Conservation (phyloP, 257 asterid genomes). For the Solanum ahanhuiri region DNA sequence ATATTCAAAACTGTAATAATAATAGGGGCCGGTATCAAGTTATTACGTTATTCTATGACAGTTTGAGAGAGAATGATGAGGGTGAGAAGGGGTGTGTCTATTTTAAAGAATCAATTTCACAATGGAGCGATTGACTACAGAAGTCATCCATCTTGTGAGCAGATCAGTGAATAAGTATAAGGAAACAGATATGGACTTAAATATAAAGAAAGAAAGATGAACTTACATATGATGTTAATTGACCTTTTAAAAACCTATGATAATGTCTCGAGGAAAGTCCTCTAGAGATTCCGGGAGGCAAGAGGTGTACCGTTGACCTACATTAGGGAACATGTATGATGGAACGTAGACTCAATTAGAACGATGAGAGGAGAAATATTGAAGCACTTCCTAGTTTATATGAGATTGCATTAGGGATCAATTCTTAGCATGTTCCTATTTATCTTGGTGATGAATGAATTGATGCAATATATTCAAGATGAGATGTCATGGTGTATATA, state of each 20-base stretch:
- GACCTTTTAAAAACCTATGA: no score
- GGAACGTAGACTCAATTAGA: no score
- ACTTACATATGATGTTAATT: no score
- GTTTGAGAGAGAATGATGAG: not conserved
- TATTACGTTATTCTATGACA: no score
- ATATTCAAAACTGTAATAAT: no score
- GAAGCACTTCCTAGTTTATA: not conserved
- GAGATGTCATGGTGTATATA: not conserved
- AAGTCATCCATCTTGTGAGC: not conserved
- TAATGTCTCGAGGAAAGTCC: not conserved
- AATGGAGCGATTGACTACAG: not conserved
- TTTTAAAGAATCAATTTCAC: no score
- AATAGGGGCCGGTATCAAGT: not conserved
- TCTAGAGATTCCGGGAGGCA: not conserved
- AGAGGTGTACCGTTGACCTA: not conserved
- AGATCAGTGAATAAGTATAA: not conserved
- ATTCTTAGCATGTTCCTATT: not conserved
- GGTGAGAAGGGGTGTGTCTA: not conserved
- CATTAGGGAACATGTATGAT: not conserved
- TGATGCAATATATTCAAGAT: not conserved
- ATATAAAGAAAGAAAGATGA: not conserved
- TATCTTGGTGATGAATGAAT: not conserved
- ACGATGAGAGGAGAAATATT: not conserved
- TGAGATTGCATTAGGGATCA: not conserved
- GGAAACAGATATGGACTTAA: not conserved